Percentiles rank a stretch among this genome's conserved stretches.
phyloP scores from a whole-genome alignment of 2,329 filamentous ascomycete genomes.

The Neofusicoccum cordaticola region DNA sequence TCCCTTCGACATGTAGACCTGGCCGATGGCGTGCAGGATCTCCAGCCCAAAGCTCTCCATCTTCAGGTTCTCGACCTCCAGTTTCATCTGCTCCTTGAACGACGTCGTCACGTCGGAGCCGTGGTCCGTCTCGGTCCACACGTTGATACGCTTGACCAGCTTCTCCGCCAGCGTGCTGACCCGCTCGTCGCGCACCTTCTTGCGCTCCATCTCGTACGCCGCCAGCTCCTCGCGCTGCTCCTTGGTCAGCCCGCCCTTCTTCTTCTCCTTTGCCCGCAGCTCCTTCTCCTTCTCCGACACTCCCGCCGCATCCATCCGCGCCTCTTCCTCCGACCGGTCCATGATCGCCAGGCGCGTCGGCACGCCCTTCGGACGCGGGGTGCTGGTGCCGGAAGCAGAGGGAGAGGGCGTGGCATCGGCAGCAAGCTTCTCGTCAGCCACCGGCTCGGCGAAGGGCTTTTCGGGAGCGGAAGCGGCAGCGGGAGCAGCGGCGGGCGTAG shows the following conservation, averaged over 20 bases:
- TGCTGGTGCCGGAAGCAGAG: constrained; percentile 43
- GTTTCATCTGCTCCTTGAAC: constrained; percentile 89
- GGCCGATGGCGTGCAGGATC: constrained; percentile 90
- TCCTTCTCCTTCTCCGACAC: constrained; percentile 73
- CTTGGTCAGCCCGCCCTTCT: constrained; percentile 80
- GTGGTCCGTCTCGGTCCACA: constrained; percentile 98
- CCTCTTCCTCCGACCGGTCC: constrained; percentile 80
- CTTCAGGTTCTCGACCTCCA: constrained; percentile 97
- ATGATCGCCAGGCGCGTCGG: constrained; percentile 82
- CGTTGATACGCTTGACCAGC: constrained; percentile 80
- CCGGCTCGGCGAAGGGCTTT: constrained; percentile 24
- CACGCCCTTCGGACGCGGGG: constrained; percentile 51
- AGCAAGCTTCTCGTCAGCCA: constrained; percentile 8
- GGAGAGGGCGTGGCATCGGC: constrained; percentile 31
- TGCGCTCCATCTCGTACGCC: constrained; percentile 83
- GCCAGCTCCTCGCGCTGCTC: constrained; percentile 91
- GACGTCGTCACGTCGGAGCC: constrained; percentile 76
- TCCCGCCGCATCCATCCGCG: constrained; percentile 61
- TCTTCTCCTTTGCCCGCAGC: constrained; percentile 78
- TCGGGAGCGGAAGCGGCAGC: constrained; percentile 37
- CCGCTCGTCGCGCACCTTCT: constrained; percentile 80
- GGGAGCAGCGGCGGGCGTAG: constrained; percentile 50
- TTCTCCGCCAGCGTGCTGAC: constrained; percentile 82
- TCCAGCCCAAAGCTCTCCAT: constrained; percentile 99
- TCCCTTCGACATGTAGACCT: constrained; percentile 85